A percentile compares a stretch with the other conserved stretches of the same genome.
phyloP scores from a whole-genome alignment of 306 rosid genomes.

The Medicago ruthenica region DNA sequence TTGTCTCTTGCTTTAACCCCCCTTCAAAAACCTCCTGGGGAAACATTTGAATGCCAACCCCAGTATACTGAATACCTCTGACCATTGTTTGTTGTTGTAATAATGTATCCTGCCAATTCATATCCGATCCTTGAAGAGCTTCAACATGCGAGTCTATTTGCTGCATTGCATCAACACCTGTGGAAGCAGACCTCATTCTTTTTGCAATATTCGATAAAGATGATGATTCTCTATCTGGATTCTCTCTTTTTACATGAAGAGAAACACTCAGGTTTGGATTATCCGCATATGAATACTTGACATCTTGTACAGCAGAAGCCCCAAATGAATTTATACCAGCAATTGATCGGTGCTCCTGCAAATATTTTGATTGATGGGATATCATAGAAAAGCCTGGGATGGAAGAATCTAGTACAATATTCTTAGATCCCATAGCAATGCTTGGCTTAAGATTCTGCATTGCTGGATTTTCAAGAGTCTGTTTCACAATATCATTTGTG shows the following conservation, averaged over 20 bases:
- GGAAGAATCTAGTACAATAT: constrained; percentile 67
- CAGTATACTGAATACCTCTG: constrained; percentile 73
- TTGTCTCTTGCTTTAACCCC: constrained; percentile 66
- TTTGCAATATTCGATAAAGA: constrained; percentile 67
- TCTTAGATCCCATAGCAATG: constrained; percentile 67
- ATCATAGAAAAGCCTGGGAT: constrained; percentile 59
- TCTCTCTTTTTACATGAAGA: constrained; percentile 76
- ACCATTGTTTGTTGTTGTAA: constrained; percentile 70
- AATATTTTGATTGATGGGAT: constrained; percentile 67
- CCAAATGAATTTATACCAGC: constrained; percentile 59
- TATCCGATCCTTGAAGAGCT: constrained; percentile 70
- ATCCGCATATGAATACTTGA: constrained; percentile 63
- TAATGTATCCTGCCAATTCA: constrained; percentile 74
- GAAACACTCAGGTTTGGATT: constrained; percentile 58
- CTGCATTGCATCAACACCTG: constrained; percentile 71
- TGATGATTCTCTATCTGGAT: constrained; percentile 76
- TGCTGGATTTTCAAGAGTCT: constrained; percentile 63
- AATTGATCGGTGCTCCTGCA: constrained; percentile 69
- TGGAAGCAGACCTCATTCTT: constrained; percentile 65
- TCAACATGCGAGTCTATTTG: constrained; percentile 63
- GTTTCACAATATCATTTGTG: constrained; percentile 56
- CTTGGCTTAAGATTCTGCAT: constrained; percentile 60
- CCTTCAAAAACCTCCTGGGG: constrained; percentile 78
- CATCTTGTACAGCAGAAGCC: constrained; percentile 74
- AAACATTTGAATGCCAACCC: constrained; percentile 70